These are phyloP conservation scores for Neurospora sp. DNA, from an alignment of 495 filamentous ascomycete species.

Conservation along the genomic window DNA sequence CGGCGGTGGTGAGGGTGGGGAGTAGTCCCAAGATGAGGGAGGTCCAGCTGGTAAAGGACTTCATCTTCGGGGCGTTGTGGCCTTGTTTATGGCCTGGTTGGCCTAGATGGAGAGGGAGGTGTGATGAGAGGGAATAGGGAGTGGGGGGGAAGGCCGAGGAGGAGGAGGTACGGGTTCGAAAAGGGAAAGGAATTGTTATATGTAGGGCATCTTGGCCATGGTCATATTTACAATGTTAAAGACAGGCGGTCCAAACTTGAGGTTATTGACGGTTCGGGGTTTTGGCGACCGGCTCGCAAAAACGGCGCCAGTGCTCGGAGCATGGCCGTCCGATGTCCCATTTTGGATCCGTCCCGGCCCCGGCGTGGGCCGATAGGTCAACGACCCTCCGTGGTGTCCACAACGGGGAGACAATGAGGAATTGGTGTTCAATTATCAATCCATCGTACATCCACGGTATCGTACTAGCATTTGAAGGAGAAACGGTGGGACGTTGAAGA, in stretches of 20 bases:
- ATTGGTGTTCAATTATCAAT: neutral
- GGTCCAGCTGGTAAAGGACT: neutral
- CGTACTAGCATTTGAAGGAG: too few species aligned
- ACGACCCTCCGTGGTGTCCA: neutral
- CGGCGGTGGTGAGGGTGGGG: slow-evolving; percentile 4
- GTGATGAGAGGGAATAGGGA: neutral
- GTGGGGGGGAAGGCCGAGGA: neutral
- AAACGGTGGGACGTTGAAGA: too few species aligned
- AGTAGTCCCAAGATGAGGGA: slow-evolving; percentile 1
- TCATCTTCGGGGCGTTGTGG: neutral
- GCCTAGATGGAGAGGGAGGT: neutral
- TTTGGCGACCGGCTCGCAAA: neutral
- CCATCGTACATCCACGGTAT: too few species aligned
- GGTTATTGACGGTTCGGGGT: neutral
- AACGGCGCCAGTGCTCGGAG: slow-evolving; percentile 6
- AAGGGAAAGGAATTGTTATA: neutral
- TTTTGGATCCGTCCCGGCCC: neutral
- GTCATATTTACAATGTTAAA: neutral
- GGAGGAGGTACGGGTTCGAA: neutral
- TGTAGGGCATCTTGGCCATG: too few species aligned
- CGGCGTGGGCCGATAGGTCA: neutral
- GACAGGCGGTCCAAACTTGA: neutral
- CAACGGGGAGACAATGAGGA: neutral
- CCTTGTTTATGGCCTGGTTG: neutral
- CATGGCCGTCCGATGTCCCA: neutral